Evolutionary conservation across 2,329 filamentous ascomycete species (phyloP), one percentile per base, ranked within the genome.

Genomic region (Penicillium psychrosexuale): DNA sequence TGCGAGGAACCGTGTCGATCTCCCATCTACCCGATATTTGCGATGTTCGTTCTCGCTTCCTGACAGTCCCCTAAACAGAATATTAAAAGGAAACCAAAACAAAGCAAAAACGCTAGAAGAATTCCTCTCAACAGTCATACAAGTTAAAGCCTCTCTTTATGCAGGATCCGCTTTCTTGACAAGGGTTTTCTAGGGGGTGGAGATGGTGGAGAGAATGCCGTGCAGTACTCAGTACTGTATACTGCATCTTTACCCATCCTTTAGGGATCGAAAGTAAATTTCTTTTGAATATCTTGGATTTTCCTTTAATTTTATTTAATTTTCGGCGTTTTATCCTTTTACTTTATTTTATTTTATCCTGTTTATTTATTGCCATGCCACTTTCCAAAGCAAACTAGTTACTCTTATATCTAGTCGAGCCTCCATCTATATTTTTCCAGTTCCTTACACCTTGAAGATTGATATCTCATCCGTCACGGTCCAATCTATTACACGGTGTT

Each of bases 1-100:
- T 71, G 67, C 61, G 66, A 70, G 69, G 65, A 66, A 72, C 66
- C 64, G 62, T 55, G 69, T 68, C 68, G 69, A 72, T 72, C 70
- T 69, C 66, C 66, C 68, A 69, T 62, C 60, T 63, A 66, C 57
- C 64, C 61, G 65, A 68, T 70, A 42, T 47, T 51, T 57, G 55
- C 56, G 53, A 46, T 56, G 60, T 51, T 53, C 24, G 28, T 19
- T 55, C 53, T 53, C 38, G 47, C 55, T 66, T 55, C 56, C 55
- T 53, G 55, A 59, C 59, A 42, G 56, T 22, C 5, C 36, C 34
- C 11, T 24, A 17, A 34, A 24, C 7, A 28, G 8, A 53, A 44
- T 4, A 30, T 6, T 12, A 5, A 13, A 42, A 30, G 12, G 9
- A 17, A 34, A 5, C 6, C 15, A 44, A 15, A 17, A 22, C 3